phyloP scores from a whole-genome alignment of 2,329 filamentous ascomycete genomes.

The Fusarium anguioides region DNA sequence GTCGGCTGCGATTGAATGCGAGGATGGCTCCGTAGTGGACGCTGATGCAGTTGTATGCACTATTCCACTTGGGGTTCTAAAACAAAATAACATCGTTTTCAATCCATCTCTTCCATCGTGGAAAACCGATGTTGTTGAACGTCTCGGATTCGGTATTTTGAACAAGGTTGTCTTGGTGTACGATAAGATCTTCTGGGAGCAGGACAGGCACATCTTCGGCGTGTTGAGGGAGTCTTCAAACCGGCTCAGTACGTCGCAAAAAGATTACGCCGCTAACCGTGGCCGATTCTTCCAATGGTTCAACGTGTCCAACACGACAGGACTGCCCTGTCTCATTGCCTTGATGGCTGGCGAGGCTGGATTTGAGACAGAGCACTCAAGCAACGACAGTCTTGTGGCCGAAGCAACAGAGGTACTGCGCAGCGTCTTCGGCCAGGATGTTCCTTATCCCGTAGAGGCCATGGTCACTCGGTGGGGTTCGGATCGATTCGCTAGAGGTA shows the following conservation, averaged over 20 bases:
- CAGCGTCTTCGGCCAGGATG: conserved; percentile 75
- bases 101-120: conserved; percentile 88
- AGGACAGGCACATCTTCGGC: conserved; percentile 91
- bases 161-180: conserved; percentile 97
- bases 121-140: conserved; percentile 82
- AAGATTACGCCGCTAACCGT: conserved; percentile 80
- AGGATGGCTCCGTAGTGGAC: conserved; percentile 79
- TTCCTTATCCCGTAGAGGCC: conserved; percentile 84
- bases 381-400: conserved; percentile 78
- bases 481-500: conserved; percentile 91
- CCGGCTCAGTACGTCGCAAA: conserved; percentile 77
- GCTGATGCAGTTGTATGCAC: conserved; percentile 95
- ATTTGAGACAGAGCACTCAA: conserved; percentile 82
- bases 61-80: conserved; percentile 89
- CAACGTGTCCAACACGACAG: conserved; percentile 91
- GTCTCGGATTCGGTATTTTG: conserved; percentile 90
- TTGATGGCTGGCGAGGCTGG: conserved; percentile 97
- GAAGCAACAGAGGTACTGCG: conserved; percentile 85
- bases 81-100: conserved; percentile 84
- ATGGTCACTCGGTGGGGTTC: conserved; percentile 93
- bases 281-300: conserved; percentile 99
- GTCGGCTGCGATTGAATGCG: conserved; percentile 75
- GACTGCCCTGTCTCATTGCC: conserved; percentile 86
- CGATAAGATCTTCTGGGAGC: conserved; percentile 90
- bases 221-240: conserved; percentile 80